A percentile compares a stretch with the other conserved stretches of the same genome.
These are phyloP conservation scores for Botrytis aclada DNA, from an alignment of 2,329 filamentous ascomycete genomes.

Conservation along the genomic window DNA sequence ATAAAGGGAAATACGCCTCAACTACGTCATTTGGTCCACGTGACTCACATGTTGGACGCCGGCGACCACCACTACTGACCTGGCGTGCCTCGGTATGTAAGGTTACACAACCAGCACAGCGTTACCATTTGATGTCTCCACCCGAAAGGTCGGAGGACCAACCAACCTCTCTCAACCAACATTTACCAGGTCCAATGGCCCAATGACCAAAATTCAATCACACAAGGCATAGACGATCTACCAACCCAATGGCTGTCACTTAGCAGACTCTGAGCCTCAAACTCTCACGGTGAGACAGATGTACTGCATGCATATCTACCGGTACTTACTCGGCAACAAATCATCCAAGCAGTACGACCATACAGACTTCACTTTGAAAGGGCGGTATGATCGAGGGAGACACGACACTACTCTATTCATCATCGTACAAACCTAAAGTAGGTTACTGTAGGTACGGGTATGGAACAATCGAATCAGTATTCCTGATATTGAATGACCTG, in stretches of 20 bases:
- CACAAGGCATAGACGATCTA: neutral
- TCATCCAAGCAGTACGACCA: neutral
- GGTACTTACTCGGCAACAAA: neutral
- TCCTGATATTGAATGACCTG: neutral
- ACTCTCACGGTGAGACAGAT: neutral
- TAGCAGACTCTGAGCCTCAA: neutral
- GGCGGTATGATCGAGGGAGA: conserved; percentile 1
- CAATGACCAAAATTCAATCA: neutral
- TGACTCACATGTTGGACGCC: neutral
- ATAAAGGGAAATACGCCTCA: neutral
- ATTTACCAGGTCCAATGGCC: neutral
- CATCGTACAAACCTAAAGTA: neutral
- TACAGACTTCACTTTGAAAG: neutral
- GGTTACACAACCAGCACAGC: neutral
- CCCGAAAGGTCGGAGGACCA: neutral
- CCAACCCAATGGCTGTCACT: neutral
- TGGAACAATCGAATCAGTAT: neutral
- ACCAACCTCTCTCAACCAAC: neutral
- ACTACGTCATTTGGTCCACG: neutral
- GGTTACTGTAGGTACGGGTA: neutral
- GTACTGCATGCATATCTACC: neutral
- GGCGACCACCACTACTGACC: neutral
- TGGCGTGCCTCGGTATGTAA: too few relatives aligned
- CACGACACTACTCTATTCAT: neutral
- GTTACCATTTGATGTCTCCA: neutral